phyloP scores from a whole-genome alignment of 352 stramenopile genomes.

The Thalassiosira sp. region DNA sequence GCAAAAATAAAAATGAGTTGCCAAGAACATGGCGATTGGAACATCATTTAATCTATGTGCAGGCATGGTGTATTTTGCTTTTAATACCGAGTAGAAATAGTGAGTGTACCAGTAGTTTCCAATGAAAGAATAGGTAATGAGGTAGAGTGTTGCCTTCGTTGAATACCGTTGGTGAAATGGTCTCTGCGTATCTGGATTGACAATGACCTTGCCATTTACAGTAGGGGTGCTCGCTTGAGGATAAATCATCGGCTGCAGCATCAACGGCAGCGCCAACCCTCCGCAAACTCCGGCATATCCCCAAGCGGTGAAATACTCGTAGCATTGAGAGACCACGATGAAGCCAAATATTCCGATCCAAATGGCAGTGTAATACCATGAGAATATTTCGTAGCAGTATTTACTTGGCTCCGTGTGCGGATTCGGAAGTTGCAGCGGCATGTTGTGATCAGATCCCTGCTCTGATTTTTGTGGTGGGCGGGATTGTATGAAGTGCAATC shows the following conservation, averaged over 20 bases:
- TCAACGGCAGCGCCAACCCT: slow-evolving; percentile 81
- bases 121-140: slow-evolving; percentile 88
- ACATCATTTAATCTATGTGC: slow-evolving; percentile 84
- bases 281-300: slow-evolving; percentile 84
- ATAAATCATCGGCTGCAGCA: slow-evolving; percentile 83
- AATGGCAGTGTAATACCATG: slow-evolving; percentile 80
- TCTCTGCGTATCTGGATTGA: slow-evolving; percentile 64
- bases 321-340: slow-evolving; percentile 84
- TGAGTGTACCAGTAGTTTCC: slow-evolving; percentile 90
- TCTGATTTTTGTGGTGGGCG: background rate
- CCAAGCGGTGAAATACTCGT: slow-evolving; percentile 83
- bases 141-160: slow-evolving; percentile 87
- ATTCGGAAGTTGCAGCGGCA: slow-evolving; percentile 52
- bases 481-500: slow-evolving; percentile 63
- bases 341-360: slow-evolving; percentile 85
- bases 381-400: slow-evolving; percentile 79
- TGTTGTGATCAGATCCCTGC: no score
- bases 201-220: slow-evolving; percentile 21
- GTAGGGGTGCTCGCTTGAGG: slow-evolving; percentile 44
- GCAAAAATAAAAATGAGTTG: slow-evolving; percentile 90
- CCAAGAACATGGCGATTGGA: slow-evolving; percentile 84
- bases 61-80: slow-evolving; percentile 87
- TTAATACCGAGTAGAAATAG: slow-evolving; percentile 90
- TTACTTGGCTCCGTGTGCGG: slow-evolving; percentile 66
- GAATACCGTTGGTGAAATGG: slow-evolving; percentile 79